Evolutionary conservation across 768 basidiomycete species (phyloP), one percentile per base, ranked within the genome.

Genomic region (Chalciporus pseudorubinellus): DNA sequence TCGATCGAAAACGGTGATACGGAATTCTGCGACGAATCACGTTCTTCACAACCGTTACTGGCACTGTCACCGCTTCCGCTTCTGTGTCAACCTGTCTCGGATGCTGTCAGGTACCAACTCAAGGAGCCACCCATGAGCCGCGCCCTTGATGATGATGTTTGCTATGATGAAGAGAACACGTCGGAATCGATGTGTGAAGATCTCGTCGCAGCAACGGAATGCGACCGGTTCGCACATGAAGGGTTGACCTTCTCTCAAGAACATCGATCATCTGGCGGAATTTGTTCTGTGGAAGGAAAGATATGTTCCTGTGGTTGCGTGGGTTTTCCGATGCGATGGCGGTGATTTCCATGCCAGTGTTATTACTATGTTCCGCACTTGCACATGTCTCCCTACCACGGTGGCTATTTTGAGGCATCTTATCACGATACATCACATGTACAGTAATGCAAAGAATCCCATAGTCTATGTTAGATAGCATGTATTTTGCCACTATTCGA

Each of bases 41-140:
- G 41, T 13, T 46, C 34, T 39, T 50, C 52, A 19, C 39, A 43
- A 16, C 51, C 50, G 2, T 46, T 42, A 13, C 56, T 40, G 46
- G 55, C 43, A 28, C 52, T 66, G 14, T 69, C 68, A 1, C 66
- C 67, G 10, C 61, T 69, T 9, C 68, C 67, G 6, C 44, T 69
- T 49, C 69, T 69, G 39, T 69, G 67, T 39, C 67, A 69, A 49
- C 67, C 67, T 3, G 69, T 69, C 3, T 70, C 69, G 19, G 67
- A 69, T 42, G 59, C 58, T 9, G 33, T 69, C 42, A 48, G 67
- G 48, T 71, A 69, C 50, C 69, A 65, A 19, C 39, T 69, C 46
- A 63, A 59, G 46, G 49, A 47, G 28, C 24, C 50, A 12, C 28
- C 42, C n/a, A n/a, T 46, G 2, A 38, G 24, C 44, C 44, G 45